Conservation (phyloP, 2,329 filamentous ascomycete species). For the Sporothrix brasiliensis region DNA sequence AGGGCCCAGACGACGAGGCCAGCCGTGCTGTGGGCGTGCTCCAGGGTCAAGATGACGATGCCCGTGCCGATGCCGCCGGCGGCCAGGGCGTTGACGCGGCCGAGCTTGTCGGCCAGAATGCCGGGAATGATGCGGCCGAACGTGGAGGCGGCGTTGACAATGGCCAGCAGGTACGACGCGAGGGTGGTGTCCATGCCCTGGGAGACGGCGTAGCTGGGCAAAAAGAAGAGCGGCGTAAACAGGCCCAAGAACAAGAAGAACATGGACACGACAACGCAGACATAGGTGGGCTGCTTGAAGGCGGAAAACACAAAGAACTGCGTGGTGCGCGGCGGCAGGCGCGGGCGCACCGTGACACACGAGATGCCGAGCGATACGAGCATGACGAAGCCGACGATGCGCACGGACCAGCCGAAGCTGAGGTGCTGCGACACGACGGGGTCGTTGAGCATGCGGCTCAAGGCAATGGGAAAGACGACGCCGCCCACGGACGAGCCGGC, state of each 20-base stretch:
- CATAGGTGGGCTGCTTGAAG: conserved; percentile 59
- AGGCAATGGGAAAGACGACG: conserved; percentile 54
- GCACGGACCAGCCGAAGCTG: conserved; percentile 42
- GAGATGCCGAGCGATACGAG: conserved; percentile 44
- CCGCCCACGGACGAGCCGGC: conserved; percentile 50
- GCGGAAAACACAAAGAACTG: conserved; percentile 45
- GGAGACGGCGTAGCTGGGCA: conserved; percentile 57
- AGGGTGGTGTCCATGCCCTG: conserved; percentile 50
- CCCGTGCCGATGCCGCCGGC: conserved; percentile 32
- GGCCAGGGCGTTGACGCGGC: conserved; percentile 50
- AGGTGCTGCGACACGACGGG: conserved; percentile 41
- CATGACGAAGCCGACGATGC: conserved; percentile 51
- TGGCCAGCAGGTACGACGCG: conserved; percentile 64
- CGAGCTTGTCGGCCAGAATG: conserved; percentile 55
- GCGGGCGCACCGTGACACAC: conserved; percentile 49
- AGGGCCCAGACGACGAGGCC: conserved; percentile 36
- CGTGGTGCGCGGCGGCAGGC: conserved; percentile 47
- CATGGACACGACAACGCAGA: conserved; percentile 41
- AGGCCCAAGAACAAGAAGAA: conserved; percentile 45
- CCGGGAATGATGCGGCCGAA: conserved; percentile 58
- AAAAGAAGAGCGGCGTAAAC: conserved; percentile 58
- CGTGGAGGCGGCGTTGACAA: conserved; percentile 62
- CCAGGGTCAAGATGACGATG: conserved; percentile 41
- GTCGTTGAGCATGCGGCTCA: conserved; percentile 55
- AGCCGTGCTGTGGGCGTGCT: conserved; percentile 35